A percentile compares a stretch with the other conserved stretches of the same genome.
Evolutionary conservation across 2,329 filamentous ascomycete genomes (phyloP).

Genomic region (Mycosphaerelloides madeirae): DNA sequence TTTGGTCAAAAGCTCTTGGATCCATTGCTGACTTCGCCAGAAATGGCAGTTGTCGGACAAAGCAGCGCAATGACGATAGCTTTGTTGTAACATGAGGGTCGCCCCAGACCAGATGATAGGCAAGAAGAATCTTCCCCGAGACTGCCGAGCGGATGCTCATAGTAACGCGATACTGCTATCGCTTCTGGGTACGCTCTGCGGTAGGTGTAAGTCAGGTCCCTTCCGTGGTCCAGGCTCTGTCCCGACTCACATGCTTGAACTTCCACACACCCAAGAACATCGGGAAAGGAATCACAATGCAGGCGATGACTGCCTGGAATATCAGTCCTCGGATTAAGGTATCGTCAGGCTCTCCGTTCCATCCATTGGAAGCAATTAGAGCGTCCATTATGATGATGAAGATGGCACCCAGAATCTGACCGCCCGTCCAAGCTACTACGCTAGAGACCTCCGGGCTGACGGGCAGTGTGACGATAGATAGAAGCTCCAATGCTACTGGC

Average conservation of each 20-base stretch:
- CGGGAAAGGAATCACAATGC: conserved; percentile 54
- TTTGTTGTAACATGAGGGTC: too few species aligned
- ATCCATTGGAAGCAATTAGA: conserved; percentile 48
- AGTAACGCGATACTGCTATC: too few species aligned
- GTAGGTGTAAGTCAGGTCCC: too few species aligned
- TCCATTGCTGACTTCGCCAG: too few species aligned
- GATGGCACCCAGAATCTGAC: conserved; percentile 76
- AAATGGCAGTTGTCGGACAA: too few species aligned
- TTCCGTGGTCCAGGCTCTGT: too few species aligned
- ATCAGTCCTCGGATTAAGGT: conserved; percentile 74
- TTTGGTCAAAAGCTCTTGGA: too few species aligned
- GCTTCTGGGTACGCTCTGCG: too few species aligned
- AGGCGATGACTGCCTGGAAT: conserved; percentile 69
- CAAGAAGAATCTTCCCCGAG: too few species aligned
- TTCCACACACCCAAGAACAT: conserved; percentile 17
- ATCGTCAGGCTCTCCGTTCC: conserved; percentile 31
- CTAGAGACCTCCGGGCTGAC: conserved; percentile 80
- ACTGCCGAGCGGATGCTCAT: too few species aligned
- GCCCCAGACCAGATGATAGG: too few species aligned
- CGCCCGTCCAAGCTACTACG: conserved; percentile 78
- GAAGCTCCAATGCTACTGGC: conserved; percentile 78
- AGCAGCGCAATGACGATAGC: too few species aligned
- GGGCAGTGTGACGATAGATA: conserved; percentile 83
- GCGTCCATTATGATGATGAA: conserved; percentile 82
- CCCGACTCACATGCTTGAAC: conserved; percentile 27